Evolutionary conservation across 1,284 basidiomycete genomes (phyloP).

Genomic region (Puccinia horiana): DNA sequence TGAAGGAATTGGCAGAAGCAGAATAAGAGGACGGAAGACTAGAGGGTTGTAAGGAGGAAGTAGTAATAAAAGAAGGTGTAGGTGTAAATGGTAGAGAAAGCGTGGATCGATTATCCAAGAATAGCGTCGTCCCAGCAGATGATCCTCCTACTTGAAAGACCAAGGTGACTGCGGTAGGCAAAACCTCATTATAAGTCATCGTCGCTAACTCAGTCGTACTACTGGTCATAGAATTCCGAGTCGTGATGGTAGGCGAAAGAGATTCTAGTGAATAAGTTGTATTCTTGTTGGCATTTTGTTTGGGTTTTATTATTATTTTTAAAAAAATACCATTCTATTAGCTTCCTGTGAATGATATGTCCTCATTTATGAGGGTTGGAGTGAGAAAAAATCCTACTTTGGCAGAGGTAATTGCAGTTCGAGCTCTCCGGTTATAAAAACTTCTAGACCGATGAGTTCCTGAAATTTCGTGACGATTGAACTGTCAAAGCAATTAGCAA

Average conservation of each 20-base stretch:
- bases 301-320: too few relatives aligned
- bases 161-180: neutral
- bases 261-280: too few relatives aligned
- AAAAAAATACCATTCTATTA: too few relatives aligned
- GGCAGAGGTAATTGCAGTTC: too few relatives aligned
- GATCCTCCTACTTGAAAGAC: neutral
- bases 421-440: too few relatives aligned
- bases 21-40: neutral
- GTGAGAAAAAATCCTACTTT: too few relatives aligned
- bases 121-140: neutral
- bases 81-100: neutral
- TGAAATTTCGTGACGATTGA: too few relatives aligned
- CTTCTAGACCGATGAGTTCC: too few relatives aligned
- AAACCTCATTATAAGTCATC: neutral
- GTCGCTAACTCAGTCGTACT: neutral
- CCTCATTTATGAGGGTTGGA: too few relatives aligned
- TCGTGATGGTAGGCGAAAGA: neutral
- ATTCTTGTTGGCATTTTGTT: neutral
- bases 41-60: neutral
- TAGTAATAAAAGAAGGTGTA: neutral
- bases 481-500: too few relatives aligned
- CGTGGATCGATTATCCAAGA: neutral
- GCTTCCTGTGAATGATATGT: too few relatives aligned
- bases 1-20: too few relatives aligned
- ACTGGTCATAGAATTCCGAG: neutral